phyloP scores from a whole-genome alignment of 768 basidiomycete genomes.

The Peribolospora baueri region DNA sequence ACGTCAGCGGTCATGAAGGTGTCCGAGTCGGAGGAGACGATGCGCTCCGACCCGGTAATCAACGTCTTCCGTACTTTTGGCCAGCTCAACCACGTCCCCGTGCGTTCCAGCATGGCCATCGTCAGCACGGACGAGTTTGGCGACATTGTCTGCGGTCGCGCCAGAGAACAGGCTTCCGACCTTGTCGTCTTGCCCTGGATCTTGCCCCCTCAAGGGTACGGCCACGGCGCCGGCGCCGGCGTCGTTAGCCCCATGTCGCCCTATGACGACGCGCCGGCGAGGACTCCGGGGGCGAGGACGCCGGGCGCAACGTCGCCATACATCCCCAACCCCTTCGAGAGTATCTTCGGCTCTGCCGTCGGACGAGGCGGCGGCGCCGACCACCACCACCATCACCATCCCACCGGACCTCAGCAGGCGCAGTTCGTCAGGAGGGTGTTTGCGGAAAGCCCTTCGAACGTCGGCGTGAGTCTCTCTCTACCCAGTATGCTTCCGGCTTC shows the following conservation, averaged over 20 bases:
- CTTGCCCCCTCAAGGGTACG: too few species aligned
- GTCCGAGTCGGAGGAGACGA: slow-evolving; percentile 34
- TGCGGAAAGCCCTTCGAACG: slow-evolving; percentile 41
- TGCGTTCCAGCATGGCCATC: slow-evolving; percentile 47
- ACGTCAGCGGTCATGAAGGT: slow-evolving; percentile 68
- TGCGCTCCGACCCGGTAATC: slow-evolving; percentile 46
- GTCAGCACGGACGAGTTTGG: slow-evolving; percentile 54
- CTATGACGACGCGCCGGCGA: background rate
- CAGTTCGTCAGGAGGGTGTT: slow-evolving; percentile 71
- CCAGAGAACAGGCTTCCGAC: slow-evolving; percentile 33
- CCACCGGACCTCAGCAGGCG: slow-evolving; percentile 35
- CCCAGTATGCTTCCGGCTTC: slow-evolving; percentile 20
- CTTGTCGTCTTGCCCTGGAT: slow-evolving; percentile 70
- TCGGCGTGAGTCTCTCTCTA: slow-evolving; percentile 28
- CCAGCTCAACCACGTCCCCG: slow-evolving; percentile 37
- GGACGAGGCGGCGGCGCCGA: slow-evolving; percentile 19
- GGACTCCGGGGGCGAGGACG: slow-evolving; percentile 4
- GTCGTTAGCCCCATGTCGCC: slow-evolving; percentile 19
- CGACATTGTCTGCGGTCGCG: slow-evolving; percentile 37
- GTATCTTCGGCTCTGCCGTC: slow-evolving; percentile 36
- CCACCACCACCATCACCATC: slow-evolving; percentile 26
- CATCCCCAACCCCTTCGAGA: slow-evolving; percentile 44
- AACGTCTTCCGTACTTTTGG: slow-evolving; percentile 57
- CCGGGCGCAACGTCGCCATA: slow-evolving; percentile 10
- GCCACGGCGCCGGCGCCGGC: slow-evolving; percentile 15